phyloP scores from a whole-genome alignment of 768 basidiomycete species.

The Tricholoma furcatifolium region DNA sequence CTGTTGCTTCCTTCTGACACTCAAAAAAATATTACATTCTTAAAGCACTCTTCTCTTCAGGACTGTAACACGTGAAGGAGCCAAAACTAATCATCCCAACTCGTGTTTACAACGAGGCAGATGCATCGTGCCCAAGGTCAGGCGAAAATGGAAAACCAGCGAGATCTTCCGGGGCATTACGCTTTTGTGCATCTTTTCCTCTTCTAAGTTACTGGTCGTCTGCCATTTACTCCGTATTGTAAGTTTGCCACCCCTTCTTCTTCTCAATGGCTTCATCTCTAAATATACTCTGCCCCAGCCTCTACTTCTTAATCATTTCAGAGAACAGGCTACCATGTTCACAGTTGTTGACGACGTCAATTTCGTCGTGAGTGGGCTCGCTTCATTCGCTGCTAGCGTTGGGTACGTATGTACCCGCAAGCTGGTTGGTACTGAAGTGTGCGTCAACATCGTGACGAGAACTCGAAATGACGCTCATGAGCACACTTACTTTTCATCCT shows the following conservation, averaged over 20 bases:
- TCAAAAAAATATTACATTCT: too few species aligned
- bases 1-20: too few species aligned
- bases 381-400: constrained; percentile 58
- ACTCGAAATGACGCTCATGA: too few species aligned
- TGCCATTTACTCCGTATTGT: not conserved
- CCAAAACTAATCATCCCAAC: constrained; percentile 9
- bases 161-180: constrained; percentile 1
- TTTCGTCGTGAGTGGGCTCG: constrained; percentile 54
- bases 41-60: too few species aligned
- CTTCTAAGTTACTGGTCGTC: not conserved
- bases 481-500: not conserved
- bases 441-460: constrained; percentile 16
- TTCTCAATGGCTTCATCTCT: not conserved
- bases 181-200: not conserved
- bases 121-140: constrained; percentile 18
- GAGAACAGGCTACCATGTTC: constrained; percentile 33
- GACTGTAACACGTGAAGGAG: constrained; percentile 7
- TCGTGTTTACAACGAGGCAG: constrained; percentile 26
- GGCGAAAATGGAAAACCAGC: constrained; percentile 7
- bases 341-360: constrained; percentile 49
- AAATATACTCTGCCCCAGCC: not conserved
- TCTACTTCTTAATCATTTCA: too few species aligned
- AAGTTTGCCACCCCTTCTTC: not conserved
- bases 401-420: constrained; percentile 56
- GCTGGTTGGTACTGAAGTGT: constrained; percentile 26